Percentiles rank a stretch among this genome's conserved stretches.
Conservation (phyloP, 2,329 filamentous ascomycete genomes). For the Hypoxylon sp. region DNA sequence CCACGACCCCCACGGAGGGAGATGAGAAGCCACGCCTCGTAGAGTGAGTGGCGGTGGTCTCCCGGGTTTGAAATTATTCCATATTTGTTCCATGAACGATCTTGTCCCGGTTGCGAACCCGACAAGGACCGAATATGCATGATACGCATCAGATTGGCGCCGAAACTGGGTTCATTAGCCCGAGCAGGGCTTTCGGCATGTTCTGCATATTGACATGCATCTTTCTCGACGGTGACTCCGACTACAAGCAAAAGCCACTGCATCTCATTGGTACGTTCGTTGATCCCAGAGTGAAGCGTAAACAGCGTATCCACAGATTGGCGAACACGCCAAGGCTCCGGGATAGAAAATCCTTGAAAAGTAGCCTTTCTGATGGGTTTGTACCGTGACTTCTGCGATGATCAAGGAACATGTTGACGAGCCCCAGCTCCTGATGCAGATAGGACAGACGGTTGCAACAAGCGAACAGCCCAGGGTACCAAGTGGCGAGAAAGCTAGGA, state of each 20-base stretch:
- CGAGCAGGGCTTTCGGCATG: slow-evolving; percentile 3
- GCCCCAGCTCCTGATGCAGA: slow-evolving; percentile 6
- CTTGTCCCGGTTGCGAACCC: slow-evolving; percentile 21
- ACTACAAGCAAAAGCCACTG: background rate
- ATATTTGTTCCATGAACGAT: slow-evolving; percentile 19
- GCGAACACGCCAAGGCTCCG: slow-evolving; percentile 20
- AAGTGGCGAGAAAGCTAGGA: slow-evolving; percentile 30
- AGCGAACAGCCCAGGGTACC: slow-evolving; percentile 22
- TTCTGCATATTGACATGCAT: slow-evolving; percentile 11
- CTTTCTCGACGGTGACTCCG: slow-evolving; percentile 10
- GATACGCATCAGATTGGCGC: slow-evolving; percentile 11
- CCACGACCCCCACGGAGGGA: slow-evolving; percentile 28
- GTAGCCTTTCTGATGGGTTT: slow-evolving; percentile 15
- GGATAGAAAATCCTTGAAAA: background rate
- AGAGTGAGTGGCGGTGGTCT: slow-evolving; percentile 12
- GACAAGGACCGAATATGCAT: slow-evolving; percentile 36
- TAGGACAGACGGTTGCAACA: slow-evolving; percentile 16
- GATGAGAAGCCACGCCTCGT: slow-evolving; percentile 11
- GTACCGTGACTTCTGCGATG: slow-evolving; percentile 32
- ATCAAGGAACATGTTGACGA: slow-evolving; percentile 25
- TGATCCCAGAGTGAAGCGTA: slow-evolving; percentile 4
- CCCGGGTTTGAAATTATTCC: slow-evolving; percentile 17
- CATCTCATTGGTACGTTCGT: slow-evolving; percentile 17
- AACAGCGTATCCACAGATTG: slow-evolving; percentile 32
- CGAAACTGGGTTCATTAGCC: slow-evolving; percentile 14